Base-by-base conservation (phyloP, 257 asterid species). In the Solanum paucissectum region DNA sequence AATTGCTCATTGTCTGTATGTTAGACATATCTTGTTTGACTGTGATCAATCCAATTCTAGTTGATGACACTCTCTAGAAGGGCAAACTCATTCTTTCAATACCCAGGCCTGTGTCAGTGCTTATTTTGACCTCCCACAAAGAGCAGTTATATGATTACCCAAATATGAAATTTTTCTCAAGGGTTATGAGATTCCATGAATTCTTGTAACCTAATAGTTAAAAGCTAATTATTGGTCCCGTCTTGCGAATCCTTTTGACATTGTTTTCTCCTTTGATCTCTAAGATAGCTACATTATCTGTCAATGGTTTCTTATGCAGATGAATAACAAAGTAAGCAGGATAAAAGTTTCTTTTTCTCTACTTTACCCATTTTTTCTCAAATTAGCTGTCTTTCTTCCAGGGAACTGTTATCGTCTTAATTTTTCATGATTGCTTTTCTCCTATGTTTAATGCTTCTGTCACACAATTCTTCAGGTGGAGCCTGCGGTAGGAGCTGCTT, bases 401-500 rank as follows among this genome's bases (percentile, higher is more conserved):
- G 25, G 68, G 27, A 81, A 81, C 68, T 29, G 69, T 29, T 46
- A 9, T 81, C 5, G 29, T 29, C 85, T 81, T 25, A 42, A 14
- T 9, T 46, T 77, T 25, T 49, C 85, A 16, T 81, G 85, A 81
- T 44, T 36, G 12, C 2, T 27, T 25, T 81, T 18, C 68, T 81
- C 33, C 40, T 9, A 27, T 29, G 40, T 29, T 27, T 46, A 81
- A 81, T 81, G 69, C 9, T 81, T 73, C 29, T 29, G 66, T 81
- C 29, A 5, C 27, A 29, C 68, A 71, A 27, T 83, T 69, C 49
- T 66, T 86, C 89, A 95, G 99, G 94, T 93, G 87, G 98, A 95
- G 91, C 99, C 99, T 92, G 99, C 98, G 12, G 85, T 92, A 44
- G 99, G 99, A 88, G 98, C 99, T 87, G 99, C 98, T 18, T 89